Conservation (phyloP, 2,329 filamentous ascomycete species). For the Fonsecaea pedrosoi region DNA sequence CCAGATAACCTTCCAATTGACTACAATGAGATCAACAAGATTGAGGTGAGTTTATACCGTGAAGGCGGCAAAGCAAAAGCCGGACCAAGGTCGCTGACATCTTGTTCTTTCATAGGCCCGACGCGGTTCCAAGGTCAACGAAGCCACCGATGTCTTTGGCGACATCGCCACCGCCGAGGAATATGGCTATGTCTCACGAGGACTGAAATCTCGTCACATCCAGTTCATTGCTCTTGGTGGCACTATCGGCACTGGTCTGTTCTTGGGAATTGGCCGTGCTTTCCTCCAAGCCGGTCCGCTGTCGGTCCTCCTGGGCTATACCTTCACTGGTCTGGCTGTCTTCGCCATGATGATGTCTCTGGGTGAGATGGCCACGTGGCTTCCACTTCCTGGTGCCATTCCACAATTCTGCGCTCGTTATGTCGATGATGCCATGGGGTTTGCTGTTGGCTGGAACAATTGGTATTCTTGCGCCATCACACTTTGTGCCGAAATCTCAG, state of each 20-base stretch:
- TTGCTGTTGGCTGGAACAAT: conserved; percentile 56
- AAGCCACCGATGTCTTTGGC: conserved; percentile 62
- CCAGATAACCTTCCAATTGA: conserved; percentile 24
- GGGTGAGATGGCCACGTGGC: conserved; percentile 53
- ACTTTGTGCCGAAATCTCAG: conserved; percentile 64
- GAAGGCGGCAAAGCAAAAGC: background rate
- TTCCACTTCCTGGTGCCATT: conserved; percentile 51
- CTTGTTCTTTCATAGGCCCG: conserved; percentile 26
- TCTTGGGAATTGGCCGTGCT: conserved; percentile 48
- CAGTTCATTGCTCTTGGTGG: conserved; percentile 49
- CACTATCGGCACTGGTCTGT: conserved; percentile 48
- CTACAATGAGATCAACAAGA: conserved; percentile 29
- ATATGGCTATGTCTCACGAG: conserved; percentile 45
- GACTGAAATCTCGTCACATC: conserved; percentile 49
- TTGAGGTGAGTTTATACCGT: conserved; percentile 28
- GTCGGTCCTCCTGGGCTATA: conserved; percentile 48
- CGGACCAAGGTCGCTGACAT: conserved; percentile 9
- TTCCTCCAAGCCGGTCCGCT: conserved; percentile 47
- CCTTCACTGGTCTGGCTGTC: conserved; percentile 42
- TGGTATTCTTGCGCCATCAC: conserved; percentile 54
- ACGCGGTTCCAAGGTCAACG: conserved; percentile 41
- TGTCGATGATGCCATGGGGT: conserved; percentile 53
- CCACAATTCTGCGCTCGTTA: conserved; percentile 51
- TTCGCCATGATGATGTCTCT: conserved; percentile 48
- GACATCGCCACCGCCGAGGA: conserved; percentile 55